These are phyloP conservation scores for Azolla pinnata DNA, from an alignment of 75 land plant genomes.

Conservation along the genomic window DNA sequence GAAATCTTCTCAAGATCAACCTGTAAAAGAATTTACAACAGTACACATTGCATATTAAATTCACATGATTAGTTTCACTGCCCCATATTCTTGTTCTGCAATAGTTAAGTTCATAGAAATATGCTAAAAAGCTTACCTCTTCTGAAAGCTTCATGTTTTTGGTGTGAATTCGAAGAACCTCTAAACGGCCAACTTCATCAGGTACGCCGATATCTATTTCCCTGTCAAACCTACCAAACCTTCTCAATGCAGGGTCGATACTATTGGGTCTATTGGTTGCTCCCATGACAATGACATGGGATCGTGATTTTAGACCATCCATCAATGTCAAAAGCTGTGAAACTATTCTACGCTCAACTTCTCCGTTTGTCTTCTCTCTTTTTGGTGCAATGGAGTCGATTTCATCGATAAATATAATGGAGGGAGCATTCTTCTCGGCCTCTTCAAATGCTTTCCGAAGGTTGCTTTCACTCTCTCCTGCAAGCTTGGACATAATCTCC, in stretches of 20 bases:
- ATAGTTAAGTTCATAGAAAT: background rate
- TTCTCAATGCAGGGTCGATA: conserved; percentile 12
- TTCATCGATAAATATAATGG: conserved; percentile 15
- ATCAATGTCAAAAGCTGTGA: conserved; percentile 13
- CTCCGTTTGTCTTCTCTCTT: conserved; percentile 10
- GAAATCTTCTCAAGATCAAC: conserved; percentile 5
- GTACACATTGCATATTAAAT: background rate
- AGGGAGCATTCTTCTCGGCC: conserved; percentile 12
- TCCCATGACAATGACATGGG: conserved; percentile 18
- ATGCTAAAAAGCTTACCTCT: conserved; percentile 2
- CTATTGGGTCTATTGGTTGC: conserved; percentile 17
- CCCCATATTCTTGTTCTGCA: background rate
- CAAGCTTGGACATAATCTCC: conserved; percentile 11
- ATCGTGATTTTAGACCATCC: conserved; percentile 11
- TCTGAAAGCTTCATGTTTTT: conserved; percentile 9
- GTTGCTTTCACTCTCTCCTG: conserved; percentile 13
- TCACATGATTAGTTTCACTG: background rate
- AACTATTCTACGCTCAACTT: conserved; percentile 13
- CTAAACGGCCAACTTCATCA: conserved; percentile 10
- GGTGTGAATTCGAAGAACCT: conserved; percentile 10
- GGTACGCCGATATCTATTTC: conserved; percentile 14
- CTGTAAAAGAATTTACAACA: background rate
- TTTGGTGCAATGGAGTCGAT: conserved; percentile 15
- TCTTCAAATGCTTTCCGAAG: conserved; percentile 9
- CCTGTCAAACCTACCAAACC: conserved; percentile 13